Base-by-base conservation (phyloP, 2,329 filamentous ascomycete genomes). In the Sarocladiaceae sp. region DNA sequence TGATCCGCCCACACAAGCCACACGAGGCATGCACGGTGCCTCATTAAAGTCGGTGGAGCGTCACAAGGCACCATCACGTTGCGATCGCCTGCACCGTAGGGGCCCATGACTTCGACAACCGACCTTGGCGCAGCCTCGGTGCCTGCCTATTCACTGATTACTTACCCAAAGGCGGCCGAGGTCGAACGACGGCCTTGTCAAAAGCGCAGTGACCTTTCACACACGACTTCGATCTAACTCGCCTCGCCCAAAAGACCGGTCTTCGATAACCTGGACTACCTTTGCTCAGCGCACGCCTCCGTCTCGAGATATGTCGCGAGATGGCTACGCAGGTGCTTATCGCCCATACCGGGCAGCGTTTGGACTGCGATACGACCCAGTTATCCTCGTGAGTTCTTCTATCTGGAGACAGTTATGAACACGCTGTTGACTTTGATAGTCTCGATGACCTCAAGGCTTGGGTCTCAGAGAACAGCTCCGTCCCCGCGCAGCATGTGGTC, bases 321-420 rank as follows among this genome's bases (percentile, higher is more conserved):
- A 95, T 95, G 88, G 85, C 87, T 72, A 80, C 91, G 64, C 82
- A 88, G 70, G 83, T 95, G 67, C 87, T 88, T 73, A 83, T 95
- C 62, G 89, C 88, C 76, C 90, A 95, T 70, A 89, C 86, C 67
- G 91, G 91, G 73, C 83, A 88, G 74, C 83, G 84, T 68, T 76
- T 95, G 61, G 76, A 82, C 63, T 78, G 86, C 63, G 87, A 95
- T 68, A 79, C 83, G 53, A 75, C 82, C 51, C 78, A 81, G 60
- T 85, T 91, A 66, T 74, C 77, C 55, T 85, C 83, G 84, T 88
- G 72, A 56, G 80, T 47, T 11, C 13, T 46, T 24, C 37, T 43
- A 19, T 24, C 15, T 37, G 7, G 10, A 27, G 10, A 5, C 3
- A 18, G 11, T 11, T 26, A n/a, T 26, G 4, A 16, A 3, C 33